Evolutionary conservation across 441 rosid species (phyloP).

Genomic region (Populus trichocarpa): DNA sequence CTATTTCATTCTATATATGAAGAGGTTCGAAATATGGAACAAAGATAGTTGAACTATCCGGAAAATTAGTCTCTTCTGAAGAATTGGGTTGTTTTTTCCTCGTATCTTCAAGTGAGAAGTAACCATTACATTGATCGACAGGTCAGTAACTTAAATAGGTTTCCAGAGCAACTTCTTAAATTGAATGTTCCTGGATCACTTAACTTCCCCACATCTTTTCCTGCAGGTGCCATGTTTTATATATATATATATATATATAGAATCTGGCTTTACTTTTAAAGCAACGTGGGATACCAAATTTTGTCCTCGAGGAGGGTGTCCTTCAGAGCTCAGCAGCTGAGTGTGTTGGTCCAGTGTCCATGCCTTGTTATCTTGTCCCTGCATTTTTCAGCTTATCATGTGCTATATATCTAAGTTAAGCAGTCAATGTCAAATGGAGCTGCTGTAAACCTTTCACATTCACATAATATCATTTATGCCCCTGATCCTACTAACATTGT

Average conservation of each 20-base stretch:
- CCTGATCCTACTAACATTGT: neutral
- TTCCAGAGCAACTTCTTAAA: neutral
- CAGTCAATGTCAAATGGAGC: neutral
- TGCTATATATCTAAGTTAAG: neutral
- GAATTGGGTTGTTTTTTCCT: slow-evolving; percentile 1
- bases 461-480: too few species aligned
- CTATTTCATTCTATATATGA: slow-evolving; percentile 67
- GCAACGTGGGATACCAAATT: neutral
- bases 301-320: neutral
- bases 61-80: neutral
- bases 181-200: neutral
- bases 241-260: neutral
- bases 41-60: slow-evolving; percentile 20
- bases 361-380: neutral
- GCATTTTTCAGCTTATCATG: neutral
- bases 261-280: neutral
- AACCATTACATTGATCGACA: neutral
- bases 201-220: neutral
- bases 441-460: slow-evolving; percentile 2
- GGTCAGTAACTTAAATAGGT: slow-evolving; percentile 6
- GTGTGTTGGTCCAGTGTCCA: neutral
- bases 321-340: neutral
- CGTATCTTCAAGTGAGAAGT: neutral
- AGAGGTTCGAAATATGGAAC: slow-evolving; percentile 65
- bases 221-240: slow-evolving; percentile 3